Conservation (phyloP, 164 flowering plant genomes). For the Warburgia ugandensis region DNA sequence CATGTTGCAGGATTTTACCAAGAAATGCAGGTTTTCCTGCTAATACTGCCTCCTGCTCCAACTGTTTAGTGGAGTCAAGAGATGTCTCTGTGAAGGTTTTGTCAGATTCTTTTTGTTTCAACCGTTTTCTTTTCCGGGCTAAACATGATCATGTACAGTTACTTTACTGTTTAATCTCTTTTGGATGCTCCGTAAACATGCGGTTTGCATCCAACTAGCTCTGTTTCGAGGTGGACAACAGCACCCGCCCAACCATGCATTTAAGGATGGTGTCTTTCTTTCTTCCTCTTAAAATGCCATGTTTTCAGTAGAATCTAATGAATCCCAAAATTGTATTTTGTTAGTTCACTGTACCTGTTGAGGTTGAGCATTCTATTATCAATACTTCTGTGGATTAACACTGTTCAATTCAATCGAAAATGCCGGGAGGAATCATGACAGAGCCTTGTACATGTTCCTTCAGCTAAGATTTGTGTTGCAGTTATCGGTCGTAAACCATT, state of each 20-base stretch:
- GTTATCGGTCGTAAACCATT: too few species aligned
- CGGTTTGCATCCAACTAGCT: neutral
- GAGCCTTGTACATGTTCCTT: too few species aligned
- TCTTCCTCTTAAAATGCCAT: slow-evolving; percentile 3
- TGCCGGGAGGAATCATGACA: too few species aligned
- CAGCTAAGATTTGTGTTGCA: too few species aligned
- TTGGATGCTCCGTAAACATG: neutral
- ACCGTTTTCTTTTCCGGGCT: slow-evolving; percentile 3
- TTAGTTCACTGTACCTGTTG: neutral
- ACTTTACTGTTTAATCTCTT: neutral
- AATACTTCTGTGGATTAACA: too few species aligned
- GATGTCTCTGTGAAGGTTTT: slow-evolving; percentile 2
- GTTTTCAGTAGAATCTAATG: slow-evolving; percentile 1
- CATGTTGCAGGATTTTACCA: slow-evolving; percentile 9
- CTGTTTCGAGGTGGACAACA: slow-evolving; percentile 2
- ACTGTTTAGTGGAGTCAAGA: neutral
- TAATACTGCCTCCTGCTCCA: neutral
- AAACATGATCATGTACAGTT: slow-evolving; percentile 16
- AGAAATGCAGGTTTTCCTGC: slow-evolving; percentile 2
- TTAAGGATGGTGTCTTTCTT: neutral
- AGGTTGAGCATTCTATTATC: too few species aligned
- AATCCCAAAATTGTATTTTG: slow-evolving; percentile 6
- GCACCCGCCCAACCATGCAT: too few species aligned
- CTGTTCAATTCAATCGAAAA: too few species aligned
- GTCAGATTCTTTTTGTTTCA: slow-evolving; percentile 7